Base-by-base conservation (phyloP, 1,284 basidiomycete species). In the Trametes versicolor region DNA sequence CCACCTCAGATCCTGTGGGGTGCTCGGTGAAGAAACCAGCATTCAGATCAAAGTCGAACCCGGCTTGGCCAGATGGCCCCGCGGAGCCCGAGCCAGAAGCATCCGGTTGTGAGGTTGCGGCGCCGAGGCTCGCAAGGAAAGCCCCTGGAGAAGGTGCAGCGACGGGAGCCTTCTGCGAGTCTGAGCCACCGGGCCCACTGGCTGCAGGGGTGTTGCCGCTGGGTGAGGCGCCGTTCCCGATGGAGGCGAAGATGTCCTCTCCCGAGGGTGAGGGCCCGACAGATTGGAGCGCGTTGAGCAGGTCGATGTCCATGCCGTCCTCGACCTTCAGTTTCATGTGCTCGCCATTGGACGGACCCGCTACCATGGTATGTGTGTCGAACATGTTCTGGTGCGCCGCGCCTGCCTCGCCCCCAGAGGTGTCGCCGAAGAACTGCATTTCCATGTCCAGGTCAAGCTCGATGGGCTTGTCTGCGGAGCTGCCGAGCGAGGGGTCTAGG, bases 371-470 rank as follows among this genome's bases (percentile, higher is more conserved):
- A 32, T 52, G 58, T 25, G 62, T 34, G 8, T 49, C 58, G 60
- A 69, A 70, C 23, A 71, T 60, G 45, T 43, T 34, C 29, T 50
- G 32, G 32, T 51, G 56, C 34, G 62, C 51, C 25, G 21, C 48
- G 41, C 49, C 41, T 5, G 59, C 7, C 3, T 32, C 62, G 29
- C 27, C 52, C 19, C 6, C 51, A 4, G 57, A 2, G 17, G n/a
- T 50, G 37, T 73, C 69, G 6, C 69, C 71, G 58, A 78, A 78
- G 65, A 65, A 67, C 37, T 52, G 39, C 58, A 78, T 68, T 48
- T 88, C 86, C 76, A 92, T 87, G 60, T 92, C 91, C 52, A 93
- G 71, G 73, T 93, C 91, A 15, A 93, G 82, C 72, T 93, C 92
- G 63, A 93, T 93, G 15, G 92, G 91, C 72, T 91, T 91, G 74